phyloP scores from a whole-genome alignment of 139 green algal species.

The Chlamydomonas asymmetrica region DNA sequence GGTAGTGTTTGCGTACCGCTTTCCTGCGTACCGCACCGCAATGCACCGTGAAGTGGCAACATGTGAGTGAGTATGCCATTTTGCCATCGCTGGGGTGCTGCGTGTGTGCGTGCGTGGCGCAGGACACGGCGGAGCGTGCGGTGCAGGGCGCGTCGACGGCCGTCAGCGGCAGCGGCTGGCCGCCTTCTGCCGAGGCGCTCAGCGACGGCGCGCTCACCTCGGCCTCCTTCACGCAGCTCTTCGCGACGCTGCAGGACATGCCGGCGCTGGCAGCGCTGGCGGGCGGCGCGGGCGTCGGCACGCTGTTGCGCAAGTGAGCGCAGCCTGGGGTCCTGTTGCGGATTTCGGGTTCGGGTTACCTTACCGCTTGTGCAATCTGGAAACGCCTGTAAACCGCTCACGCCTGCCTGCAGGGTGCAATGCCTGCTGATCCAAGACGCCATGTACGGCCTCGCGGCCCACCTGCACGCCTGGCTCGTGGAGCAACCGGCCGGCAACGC shows the following conservation, averaged over 20 bases:
- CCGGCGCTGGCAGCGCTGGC: not conserved
- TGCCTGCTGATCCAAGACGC: slow-evolving; percentile 31
- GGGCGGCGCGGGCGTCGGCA: not conserved
- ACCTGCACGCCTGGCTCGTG: slow-evolving; percentile 36
- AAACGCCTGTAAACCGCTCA: no score
- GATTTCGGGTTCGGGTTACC: no score
- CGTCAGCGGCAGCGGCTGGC: not conserved
- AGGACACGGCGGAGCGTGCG: not conserved
- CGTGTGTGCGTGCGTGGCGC: no score
- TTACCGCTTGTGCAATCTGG: no score
- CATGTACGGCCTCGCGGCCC: slow-evolving; percentile 15
- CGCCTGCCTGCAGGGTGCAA: no score
- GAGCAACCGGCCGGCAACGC: not conserved
- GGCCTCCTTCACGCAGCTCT: slow-evolving; percentile 2
- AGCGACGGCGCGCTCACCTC: not conserved
- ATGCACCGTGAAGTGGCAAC: no score
- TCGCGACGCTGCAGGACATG: slow-evolving; percentile 6
- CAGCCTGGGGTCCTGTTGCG: no score
- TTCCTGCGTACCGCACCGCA: no score
- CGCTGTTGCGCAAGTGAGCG: not conserved
- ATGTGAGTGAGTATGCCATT: no score
- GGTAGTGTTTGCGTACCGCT: no score
- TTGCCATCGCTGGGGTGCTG: no score
- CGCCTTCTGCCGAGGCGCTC: not conserved
- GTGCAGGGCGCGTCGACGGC: slow-evolving; percentile 10